These are phyloP conservation scores for Mariannaea sp. DNA, from an alignment of 2,329 filamentous ascomycete genomes.

Conservation along the genomic window DNA sequence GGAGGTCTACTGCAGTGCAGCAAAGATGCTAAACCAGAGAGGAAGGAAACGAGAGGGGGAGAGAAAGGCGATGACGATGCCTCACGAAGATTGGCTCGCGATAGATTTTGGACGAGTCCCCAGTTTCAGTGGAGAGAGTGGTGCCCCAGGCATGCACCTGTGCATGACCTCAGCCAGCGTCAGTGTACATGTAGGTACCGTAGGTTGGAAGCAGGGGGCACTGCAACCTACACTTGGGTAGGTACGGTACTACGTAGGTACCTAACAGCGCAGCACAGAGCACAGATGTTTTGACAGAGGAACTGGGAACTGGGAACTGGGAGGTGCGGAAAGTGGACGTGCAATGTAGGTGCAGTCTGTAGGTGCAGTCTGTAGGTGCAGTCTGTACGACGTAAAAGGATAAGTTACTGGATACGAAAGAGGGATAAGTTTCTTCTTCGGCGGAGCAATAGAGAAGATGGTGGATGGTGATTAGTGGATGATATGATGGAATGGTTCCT, in stretches of 20 bases:
- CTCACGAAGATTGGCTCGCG: slow-evolving; percentile 7
- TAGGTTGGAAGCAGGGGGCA: not conserved
- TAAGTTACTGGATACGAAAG: too few relatives aligned
- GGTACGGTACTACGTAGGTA: too few relatives aligned
- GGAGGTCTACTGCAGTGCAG: slow-evolving; percentile 2
- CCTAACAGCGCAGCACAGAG: too few relatives aligned
- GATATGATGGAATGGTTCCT: slow-evolving; percentile 6
- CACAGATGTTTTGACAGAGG: too few relatives aligned
- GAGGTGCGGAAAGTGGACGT: too few relatives aligned
- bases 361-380: too few relatives aligned
- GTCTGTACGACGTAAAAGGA: too few relatives aligned
- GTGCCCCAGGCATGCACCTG: slow-evolving; percentile 16
- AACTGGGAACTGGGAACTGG: too few relatives aligned
- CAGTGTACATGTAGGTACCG: not conserved
- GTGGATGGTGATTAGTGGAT: not conserved
- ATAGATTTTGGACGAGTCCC: not conserved
- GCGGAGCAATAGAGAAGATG: not conserved
- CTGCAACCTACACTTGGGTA: too few relatives aligned
- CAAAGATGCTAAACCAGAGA: not conserved
- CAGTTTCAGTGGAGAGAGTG: not conserved
- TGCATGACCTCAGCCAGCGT: slow-evolving; percentile 9
- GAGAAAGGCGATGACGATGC: slow-evolving; percentile 8
- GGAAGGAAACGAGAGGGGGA: not conserved
- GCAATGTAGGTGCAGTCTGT: too few relatives aligned
- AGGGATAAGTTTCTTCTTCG: too few relatives aligned